Conservation (phyloP, 768 basidiomycete species). For the Lactifluus hygrophoroides region DNA sequence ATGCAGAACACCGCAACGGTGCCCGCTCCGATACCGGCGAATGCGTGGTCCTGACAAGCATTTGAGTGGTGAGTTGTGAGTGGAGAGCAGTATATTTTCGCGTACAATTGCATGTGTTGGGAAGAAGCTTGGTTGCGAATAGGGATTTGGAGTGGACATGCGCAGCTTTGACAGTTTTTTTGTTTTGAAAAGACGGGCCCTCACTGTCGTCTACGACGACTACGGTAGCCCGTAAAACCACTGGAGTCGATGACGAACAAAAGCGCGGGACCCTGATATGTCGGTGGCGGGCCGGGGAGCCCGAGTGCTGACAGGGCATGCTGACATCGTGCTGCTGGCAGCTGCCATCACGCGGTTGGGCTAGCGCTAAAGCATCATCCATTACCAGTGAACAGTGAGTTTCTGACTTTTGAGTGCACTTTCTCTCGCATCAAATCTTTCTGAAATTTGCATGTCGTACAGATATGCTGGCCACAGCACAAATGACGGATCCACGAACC, state of each 20-base stretch:
- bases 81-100: not conserved
- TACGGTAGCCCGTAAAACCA: not conserved
- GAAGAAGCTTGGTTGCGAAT: conserved; percentile 22
- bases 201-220: not conserved
- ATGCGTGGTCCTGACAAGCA: conserved; percentile 79
- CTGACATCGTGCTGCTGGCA: too few relatives aligned
- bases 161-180: not conserved
- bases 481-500: too few relatives aligned
- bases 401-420: too few relatives aligned
- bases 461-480: too few relatives aligned
- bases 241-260: not conserved
- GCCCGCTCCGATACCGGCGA: conserved; percentile 88
- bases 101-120: conserved; percentile 27
- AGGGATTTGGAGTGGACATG: conserved; percentile 10
- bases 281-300: too few relatives aligned
- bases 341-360: too few relatives aligned
- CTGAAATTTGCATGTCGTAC: too few relatives aligned
- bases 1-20: conserved; percentile 88
- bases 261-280: too few relatives aligned
- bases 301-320: too few relatives aligned
- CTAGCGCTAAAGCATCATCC: too few relatives aligned
- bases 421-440: too few relatives aligned
- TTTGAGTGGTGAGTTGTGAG: not conserved
- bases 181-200: not conserved
- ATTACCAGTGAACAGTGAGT: too few relatives aligned